Conservation (phyloP, 306 rosid species). For the Geum urbanum region DNA sequence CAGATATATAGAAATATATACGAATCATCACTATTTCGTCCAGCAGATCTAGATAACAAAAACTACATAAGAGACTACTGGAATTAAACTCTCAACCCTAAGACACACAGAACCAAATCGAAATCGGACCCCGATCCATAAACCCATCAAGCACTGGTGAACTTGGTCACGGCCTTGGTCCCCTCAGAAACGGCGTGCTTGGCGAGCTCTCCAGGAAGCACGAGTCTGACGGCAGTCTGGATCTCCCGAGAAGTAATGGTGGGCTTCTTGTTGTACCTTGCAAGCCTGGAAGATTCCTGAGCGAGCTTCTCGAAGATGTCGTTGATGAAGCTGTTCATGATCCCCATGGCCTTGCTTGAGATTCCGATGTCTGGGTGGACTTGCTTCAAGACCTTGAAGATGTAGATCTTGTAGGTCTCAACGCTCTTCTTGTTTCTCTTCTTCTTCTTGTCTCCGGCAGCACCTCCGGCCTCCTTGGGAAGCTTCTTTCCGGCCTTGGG, state of each 20-base stretch:
- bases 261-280: constrained; percentile 67
- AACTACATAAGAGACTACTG: too few species aligned
- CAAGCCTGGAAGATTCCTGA: constrained; percentile 61
- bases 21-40: too few species aligned
- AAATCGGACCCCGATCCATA: too few species aligned
- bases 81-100: too few species aligned
- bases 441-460: constrained; percentile 59
- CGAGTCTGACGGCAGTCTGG: constrained; percentile 70
- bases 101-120: too few species aligned
- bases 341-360: constrained; percentile 83
- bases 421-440: constrained; percentile 59
- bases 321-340: constrained; percentile 77
- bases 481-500: constrained; percentile 81
- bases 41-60: too few species aligned
- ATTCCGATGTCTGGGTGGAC: constrained; percentile 80
- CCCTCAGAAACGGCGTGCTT: constrained; percentile 83
- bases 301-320: constrained; percentile 82
- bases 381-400: constrained; percentile 77
- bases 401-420: constrained; percentile 75
- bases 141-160: constrained; percentile 47
- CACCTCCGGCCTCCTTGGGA: constrained; percentile 51
- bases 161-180: constrained; percentile 69
- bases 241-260: constrained; percentile 76
- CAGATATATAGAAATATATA: too few species aligned
- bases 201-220: constrained; percentile 73